Evolutionary conservation across 2,329 filamentous ascomycete species (phyloP).

Genomic region (Aspergillus sp.): DNA sequence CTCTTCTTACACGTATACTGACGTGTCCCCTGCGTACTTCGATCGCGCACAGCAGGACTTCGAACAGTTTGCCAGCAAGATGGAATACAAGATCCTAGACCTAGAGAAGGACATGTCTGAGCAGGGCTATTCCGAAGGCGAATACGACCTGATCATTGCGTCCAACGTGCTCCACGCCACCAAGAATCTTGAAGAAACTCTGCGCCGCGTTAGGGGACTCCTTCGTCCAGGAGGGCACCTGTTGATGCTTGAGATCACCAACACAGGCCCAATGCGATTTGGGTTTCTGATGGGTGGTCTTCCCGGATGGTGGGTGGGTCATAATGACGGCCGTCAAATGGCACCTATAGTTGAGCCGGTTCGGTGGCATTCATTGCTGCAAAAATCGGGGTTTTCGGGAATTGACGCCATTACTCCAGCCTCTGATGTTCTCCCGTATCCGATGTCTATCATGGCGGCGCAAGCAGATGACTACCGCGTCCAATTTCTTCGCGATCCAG

Average conservation of each 20-base stretch:
- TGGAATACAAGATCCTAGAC: conserved; percentile 34
- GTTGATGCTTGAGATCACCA: conserved; percentile 40
- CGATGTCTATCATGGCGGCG: neutral
- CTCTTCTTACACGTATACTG: conserved; percentile 45
- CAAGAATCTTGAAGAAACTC: conserved; percentile 18
- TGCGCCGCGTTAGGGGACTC: conserved; percentile 31
- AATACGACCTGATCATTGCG: conserved; percentile 40
- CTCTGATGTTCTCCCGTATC: neutral
- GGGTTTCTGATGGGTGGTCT: conserved; percentile 3
- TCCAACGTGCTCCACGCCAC: conserved; percentile 45
- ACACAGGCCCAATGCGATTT: conserved; percentile 3
- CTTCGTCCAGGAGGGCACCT: conserved; percentile 48
- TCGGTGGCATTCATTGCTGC: neutral
- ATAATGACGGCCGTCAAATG: neutral
- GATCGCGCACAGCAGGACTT: conserved; percentile 33
- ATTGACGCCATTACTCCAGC: neutral
- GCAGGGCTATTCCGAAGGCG: conserved; percentile 35
- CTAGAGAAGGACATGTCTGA: conserved; percentile 27
- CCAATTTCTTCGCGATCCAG: neutral
- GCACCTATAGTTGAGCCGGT: neutral
- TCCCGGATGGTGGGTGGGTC: neutral
- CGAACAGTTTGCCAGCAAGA: conserved; percentile 13
- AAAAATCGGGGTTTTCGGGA: neutral
- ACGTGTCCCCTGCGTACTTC: conserved; percentile 47
- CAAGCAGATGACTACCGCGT: neutral